phyloP scores from a whole-genome alignment of 208 protist species.

The Leishmania mexicana region DNA sequence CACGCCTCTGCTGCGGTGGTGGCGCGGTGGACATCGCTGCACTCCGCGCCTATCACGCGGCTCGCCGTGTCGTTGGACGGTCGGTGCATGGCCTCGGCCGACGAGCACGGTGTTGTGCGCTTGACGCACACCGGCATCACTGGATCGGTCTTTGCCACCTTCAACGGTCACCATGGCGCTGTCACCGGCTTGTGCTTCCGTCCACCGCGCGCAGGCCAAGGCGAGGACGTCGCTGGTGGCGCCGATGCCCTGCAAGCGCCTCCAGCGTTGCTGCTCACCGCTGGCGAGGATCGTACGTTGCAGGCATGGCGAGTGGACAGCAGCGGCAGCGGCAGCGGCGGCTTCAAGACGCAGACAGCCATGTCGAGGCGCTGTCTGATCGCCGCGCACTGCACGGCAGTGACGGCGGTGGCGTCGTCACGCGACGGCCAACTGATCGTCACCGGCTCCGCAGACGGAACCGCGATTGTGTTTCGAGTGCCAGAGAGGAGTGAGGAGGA shows the following conservation, averaged over 20 bases:
- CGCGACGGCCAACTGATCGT: constrained; percentile 57
- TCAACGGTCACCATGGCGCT: constrained; percentile 71
- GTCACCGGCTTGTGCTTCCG: constrained; percentile 63
- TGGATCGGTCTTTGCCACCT: constrained; percentile 48
- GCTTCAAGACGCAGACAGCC: not conserved
- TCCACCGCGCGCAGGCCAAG: constrained; percentile 3
- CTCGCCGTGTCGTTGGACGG: constrained; percentile 70
- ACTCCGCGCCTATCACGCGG: constrained; percentile 61
- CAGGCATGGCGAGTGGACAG: constrained; percentile 49
- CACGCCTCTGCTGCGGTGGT: constrained; percentile 48
- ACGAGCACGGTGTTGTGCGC: constrained; percentile 67
- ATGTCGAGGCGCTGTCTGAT: constrained; percentile 14
- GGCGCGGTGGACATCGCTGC: constrained; percentile 42
- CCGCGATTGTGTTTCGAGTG: constrained; percentile 56
- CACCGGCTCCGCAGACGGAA: constrained; percentile 62
- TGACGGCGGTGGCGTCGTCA: constrained; percentile 64
- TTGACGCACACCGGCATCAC: constrained; percentile 65
- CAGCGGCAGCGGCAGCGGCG: constrained; percentile 4
- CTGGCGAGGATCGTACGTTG: constrained; percentile 49
- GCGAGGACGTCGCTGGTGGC: constrained; percentile 1
- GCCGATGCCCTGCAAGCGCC: constrained; percentile 12
- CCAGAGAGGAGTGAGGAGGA: not conserved
- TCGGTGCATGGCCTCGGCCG: constrained; percentile 68
- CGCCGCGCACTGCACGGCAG: constrained; percentile 41
- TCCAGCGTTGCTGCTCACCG: constrained; percentile 30